Conservation (phyloP, 345 rosid genomes). For the Psidium guajava region DNA sequence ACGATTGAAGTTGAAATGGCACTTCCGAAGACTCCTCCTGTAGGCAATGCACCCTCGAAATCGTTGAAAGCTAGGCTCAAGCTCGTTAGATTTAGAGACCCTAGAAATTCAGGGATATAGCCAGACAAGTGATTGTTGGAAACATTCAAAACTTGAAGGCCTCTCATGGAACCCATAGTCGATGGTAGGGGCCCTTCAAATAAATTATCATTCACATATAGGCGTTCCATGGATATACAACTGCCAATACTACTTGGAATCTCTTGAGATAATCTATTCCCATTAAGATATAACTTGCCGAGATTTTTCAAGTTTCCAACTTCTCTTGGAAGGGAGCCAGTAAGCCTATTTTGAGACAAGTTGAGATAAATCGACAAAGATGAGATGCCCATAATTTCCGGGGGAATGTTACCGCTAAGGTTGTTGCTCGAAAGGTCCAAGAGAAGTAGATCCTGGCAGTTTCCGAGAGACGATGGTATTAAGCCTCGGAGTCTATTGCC, state of each 20-base stretch:
- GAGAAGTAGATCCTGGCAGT: not conserved
- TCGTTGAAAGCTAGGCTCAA: not conserved
- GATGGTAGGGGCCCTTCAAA: not conserved
- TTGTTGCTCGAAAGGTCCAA: not conserved
- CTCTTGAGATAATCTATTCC: not conserved
- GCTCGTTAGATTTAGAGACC: not conserved
- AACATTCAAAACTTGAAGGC: not conserved
- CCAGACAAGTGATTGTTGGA: not conserved
- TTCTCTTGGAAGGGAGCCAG: not conserved
- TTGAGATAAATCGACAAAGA: not conserved
- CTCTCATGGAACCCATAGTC: not conserved
- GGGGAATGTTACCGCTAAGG: not conserved
- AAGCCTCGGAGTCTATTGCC: not conserved
- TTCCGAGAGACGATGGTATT: not conserved
- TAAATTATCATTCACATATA: not conserved
- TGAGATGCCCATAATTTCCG: not conserved
- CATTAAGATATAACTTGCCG: not conserved
- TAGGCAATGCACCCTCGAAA: not conserved
- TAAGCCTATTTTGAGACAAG: not conserved
- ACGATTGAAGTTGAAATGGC: not conserved
- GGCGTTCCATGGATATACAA: fast-evolving
- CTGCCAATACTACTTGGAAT: not conserved
- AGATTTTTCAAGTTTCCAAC: not conserved
- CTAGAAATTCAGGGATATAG: not conserved
- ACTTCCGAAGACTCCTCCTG: not conserved